Conservation (phyloP, 371 early-diverging fungal species). For the Basidiobolus meristosporus region DNA sequence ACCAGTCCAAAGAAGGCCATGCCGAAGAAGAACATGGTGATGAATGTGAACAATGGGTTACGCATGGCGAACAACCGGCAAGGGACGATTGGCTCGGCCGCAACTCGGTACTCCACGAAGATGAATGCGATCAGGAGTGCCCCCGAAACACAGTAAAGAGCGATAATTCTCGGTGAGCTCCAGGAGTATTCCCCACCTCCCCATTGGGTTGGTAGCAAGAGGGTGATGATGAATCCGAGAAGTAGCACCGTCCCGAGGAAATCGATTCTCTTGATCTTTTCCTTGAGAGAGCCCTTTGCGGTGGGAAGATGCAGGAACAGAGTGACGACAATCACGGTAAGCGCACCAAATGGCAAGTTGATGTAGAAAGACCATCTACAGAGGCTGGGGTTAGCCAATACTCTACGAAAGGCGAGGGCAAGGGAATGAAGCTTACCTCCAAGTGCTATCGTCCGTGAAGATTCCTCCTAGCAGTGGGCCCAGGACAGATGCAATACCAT, state of each 20-base stretch:
- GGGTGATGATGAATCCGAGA: conserved; percentile 14
- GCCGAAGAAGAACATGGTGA: conserved; percentile 32
- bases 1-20: conserved; percentile 45
- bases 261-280: conserved; percentile 44
- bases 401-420: too few relatives aligned
- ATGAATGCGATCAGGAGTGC: conserved; percentile 16
- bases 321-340: conserved; percentile 16
- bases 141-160: conserved; percentile 20
- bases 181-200: conserved; percentile 12
- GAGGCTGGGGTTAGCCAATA: too few relatives aligned
- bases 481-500: conserved; percentile 12
- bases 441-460: conserved; percentile 15
- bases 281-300: conserved; percentile 10
- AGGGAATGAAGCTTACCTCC: conserved; percentile 20
- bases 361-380: conserved; percentile 26
- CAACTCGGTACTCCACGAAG: conserved; percentile 27
- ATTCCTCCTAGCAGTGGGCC: conserved; percentile 27
- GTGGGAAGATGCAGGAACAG: conserved; percentile 16
- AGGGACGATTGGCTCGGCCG: conserved; percentile 25
- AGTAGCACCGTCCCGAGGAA: conserved; percentile 22
- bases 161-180: conserved; percentile 26
- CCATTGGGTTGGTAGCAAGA: conserved; percentile 28
- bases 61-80: too few relatives aligned
- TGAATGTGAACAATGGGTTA: conserved; percentile 21
- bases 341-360: conserved; percentile 27